phyloP scores from a whole-genome alignment of 2,329 filamentous ascomycete species.

The Ilyonectria destructans region DNA sequence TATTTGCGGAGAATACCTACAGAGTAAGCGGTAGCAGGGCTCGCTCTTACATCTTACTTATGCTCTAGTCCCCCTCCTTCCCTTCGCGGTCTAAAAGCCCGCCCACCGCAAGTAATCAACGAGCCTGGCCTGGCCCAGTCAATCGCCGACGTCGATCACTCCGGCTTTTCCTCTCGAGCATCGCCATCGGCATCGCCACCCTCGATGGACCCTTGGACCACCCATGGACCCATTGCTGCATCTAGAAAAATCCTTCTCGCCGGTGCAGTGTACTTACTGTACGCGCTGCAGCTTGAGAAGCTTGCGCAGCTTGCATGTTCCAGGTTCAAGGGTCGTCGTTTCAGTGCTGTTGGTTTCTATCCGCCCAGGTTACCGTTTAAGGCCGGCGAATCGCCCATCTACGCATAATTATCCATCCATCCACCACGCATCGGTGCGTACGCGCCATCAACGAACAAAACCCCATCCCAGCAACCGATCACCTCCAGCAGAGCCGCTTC shows the following conservation, averaged over 20 bases:
- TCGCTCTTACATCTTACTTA: conserved; percentile 19
- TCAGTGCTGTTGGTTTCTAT: conserved; percentile 6
- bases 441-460: background rate
- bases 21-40: background rate
- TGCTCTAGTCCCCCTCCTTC: conserved; percentile 18
- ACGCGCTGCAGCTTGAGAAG: background rate
- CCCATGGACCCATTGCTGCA: background rate
- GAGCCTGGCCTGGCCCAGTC: background rate
- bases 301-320: background rate
- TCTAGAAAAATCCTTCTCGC: background rate
- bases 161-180: background rate
- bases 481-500: background rate
- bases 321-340: background rate
- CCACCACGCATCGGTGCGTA: background rate
- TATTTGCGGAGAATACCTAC: background rate
- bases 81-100: conserved; percentile 13
- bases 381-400: conserved; percentile 21
- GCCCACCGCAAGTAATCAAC: background rate
- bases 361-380: conserved; percentile 1
- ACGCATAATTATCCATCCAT: background rate
- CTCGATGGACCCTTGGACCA: background rate
- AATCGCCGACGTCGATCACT: background rate
- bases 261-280: background rate
- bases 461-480: too few species aligned
- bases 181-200: background rate